A percentile compares a stretch with the other conserved stretches of the same genome.
Evolutionary conservation across 2,329 filamentous ascomycete species (phyloP).

Genomic region (Hysterium pulicare): DNA sequence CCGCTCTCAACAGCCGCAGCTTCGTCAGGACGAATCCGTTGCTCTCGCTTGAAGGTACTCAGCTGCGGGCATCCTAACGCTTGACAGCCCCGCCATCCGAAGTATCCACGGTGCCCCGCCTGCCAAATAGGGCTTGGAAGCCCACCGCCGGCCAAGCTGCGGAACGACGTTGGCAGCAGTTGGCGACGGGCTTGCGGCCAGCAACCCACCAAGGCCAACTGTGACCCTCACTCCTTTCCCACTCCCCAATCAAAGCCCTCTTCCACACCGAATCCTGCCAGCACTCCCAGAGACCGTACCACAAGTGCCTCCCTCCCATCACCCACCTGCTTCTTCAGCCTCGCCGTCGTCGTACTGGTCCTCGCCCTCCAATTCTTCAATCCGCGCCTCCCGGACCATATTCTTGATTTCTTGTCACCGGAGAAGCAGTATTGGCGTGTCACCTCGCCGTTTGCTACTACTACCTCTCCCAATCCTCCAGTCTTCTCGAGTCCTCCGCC

Average conservation of each 20-base stretch:
- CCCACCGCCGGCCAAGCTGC: too few relatives aligned
- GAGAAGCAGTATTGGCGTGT: conserved; percentile 19
- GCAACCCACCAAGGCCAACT: conserved; percentile 9
- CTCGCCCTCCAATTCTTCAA: conserved; percentile 33
- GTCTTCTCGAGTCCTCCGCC: conserved; percentile 22
- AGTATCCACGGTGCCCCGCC: too few relatives aligned
- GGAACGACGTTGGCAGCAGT: conserved; percentile 10
- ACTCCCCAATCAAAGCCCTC: too few relatives aligned
- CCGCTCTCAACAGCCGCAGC: too few relatives aligned
- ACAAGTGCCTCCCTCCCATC: conserved; percentile 5
- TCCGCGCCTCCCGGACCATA: conserved; percentile 33
- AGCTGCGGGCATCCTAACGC: too few relatives aligned
- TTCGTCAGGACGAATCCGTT: too few relatives aligned
- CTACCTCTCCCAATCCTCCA: conserved; percentile 20
- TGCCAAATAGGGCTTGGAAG: too few relatives aligned
- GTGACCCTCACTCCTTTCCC: too few relatives aligned
- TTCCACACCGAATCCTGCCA: conserved; percentile 9
- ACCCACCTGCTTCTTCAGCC: conserved; percentile 22
- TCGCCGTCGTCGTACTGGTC: conserved; percentile 32
- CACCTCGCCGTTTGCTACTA: conserved; percentile 16
- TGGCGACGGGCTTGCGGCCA: conserved; percentile 9
- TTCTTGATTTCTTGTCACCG: conserved; percentile 20
- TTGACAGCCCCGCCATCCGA: too few relatives aligned
- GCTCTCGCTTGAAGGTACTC: too few relatives aligned
- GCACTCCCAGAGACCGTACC: conserved; percentile 1